Percentiles rank a stretch among this genome's conserved stretches.
These are phyloP conservation scores for Fusarium anguioides DNA, from an alignment of 2,329 filamentous ascomycete species.

Conservation along the genomic window DNA sequence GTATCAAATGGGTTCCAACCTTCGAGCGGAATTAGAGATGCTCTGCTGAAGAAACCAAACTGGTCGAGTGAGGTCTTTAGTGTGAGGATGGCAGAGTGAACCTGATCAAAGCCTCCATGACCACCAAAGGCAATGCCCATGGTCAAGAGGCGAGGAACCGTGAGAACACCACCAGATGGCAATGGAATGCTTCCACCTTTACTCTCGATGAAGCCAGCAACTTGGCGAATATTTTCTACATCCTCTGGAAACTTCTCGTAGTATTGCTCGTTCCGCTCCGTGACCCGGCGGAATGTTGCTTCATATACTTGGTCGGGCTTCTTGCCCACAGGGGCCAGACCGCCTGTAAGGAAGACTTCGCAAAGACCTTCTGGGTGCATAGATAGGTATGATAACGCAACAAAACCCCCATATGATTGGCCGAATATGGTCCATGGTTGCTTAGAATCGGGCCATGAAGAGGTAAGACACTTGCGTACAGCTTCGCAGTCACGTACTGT, in stretches of 20 bases:
- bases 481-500: conserved; percentile 92
- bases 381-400: conserved; percentile 84
- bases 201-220: conserved; percentile 72
- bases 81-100: conserved; percentile 80
- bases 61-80: conserved; percentile 78
- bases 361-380: conserved; percentile 80
- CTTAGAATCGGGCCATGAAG: conserved; percentile 74
- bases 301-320: conserved; percentile 80
- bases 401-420: conserved; percentile 93
- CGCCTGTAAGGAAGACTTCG: conserved; percentile 87
- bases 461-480: conserved; percentile 79
- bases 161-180: conserved; percentile 78
- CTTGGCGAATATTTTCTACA: conserved; percentile 70
- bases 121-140: conserved; percentile 82
- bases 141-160: conserved; percentile 78
- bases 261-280: conserved; percentile 79
- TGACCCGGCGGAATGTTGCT: conserved; percentile 75
- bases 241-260: conserved; percentile 90
- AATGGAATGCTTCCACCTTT: conserved; percentile 68
- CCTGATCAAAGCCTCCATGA: conserved; percentile 78
- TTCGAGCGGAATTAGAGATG: conserved; percentile 77
- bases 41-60: conserved; percentile 79
- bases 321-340: conserved; percentile 80
- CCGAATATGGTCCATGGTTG: conserved; percentile 88
- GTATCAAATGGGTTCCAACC: conserved; percentile 75